A percentile compares a stretch with the other conserved stretches of the same genome.
Conservation (phyloP, 805 yeast species). For the Saccharomycopsis sp. region DNA sequence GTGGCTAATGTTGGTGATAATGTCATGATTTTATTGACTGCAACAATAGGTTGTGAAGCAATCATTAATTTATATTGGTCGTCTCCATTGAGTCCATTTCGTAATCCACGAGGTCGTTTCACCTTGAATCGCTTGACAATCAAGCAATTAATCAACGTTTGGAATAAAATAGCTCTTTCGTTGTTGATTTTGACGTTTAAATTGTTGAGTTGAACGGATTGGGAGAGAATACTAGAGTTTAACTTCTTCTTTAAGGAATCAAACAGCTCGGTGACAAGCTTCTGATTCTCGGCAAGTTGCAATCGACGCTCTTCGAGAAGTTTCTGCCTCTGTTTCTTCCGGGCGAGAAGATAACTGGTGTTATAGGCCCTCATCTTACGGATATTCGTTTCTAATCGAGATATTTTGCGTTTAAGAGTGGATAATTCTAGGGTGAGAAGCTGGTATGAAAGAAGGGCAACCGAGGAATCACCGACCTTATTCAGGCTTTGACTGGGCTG, state of each 20-base stretch:
- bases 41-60: slow-evolving; percentile 15
- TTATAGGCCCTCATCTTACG: not conserved
- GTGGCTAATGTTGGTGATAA: slow-evolving; percentile 6
- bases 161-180: slow-evolving; percentile 10
- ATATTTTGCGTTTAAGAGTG: slow-evolving; percentile 1
- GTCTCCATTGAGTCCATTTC: not conserved
- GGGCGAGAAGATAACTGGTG: not conserved
- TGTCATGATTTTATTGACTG: slow-evolving; percentile 10
- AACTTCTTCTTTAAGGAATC: not conserved
- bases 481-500: too few species aligned
- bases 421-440: slow-evolving; percentile 7
- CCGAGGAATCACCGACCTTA: not conserved
- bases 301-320: slow-evolving; percentile 1
- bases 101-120: not conserved
- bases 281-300: not conserved
- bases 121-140: slow-evolving; percentile 6
- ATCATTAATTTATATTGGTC: not conserved
- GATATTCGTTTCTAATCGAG: not conserved
- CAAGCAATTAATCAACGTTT: slow-evolving; percentile 7
- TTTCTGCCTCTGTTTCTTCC: slow-evolving; percentile 1
- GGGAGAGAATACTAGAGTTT: not conserved
- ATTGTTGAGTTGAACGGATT: not conserved
- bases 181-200: slow-evolving; percentile 3
- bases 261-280: not conserved
- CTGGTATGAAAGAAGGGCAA: slow-evolving; percentile 14